A percentile compares a stretch with the other conserved stretches of the same genome.
phyloP scores from a whole-genome alignment of 1,139 yeast species.

The Pichia sp. region DNA sequence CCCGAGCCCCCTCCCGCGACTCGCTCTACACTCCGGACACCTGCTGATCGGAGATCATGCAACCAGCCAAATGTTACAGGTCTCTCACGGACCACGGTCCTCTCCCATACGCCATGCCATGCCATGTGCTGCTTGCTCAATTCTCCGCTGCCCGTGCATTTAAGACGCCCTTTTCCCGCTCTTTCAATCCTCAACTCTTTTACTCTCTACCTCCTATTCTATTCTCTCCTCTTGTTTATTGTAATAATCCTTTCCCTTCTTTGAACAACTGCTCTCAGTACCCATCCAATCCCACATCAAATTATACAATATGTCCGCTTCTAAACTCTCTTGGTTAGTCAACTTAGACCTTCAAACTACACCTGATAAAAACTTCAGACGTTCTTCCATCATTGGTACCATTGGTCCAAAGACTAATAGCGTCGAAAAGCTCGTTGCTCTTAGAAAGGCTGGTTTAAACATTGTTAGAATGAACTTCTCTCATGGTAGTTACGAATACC shows the following conservation, averaged over 20 bases:
- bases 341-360: slow-evolving; percentile 68
- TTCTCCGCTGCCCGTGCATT: not conserved
- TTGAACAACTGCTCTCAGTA: not conserved
- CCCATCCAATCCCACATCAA: not conserved
- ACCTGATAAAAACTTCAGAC: slow-evolving; percentile 83
- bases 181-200: not conserved
- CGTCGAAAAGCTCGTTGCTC: slow-evolving; percentile 74
- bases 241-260: not conserved
- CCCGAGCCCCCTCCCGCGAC: too few species aligned
- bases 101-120: too few species aligned
- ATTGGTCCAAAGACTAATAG: slow-evolving; percentile 96
- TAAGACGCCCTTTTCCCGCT: not conserved
- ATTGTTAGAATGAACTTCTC: slow-evolving; percentile 98
- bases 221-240: not conserved
- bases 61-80: too few species aligned
- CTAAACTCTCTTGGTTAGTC: slow-evolving; percentile 71
- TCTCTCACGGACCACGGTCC: too few species aligned
- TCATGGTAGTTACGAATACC: slow-evolving; percentile 96
- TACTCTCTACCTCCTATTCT: not conserved
- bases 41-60: too few species aligned
- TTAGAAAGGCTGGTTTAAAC: slow-evolving; percentile 96
- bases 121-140: too few species aligned
- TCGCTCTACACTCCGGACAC: too few species aligned
- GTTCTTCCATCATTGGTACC: slow-evolving; percentile 96
- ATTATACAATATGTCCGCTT: slow-evolving; percentile 20